Percentiles rank a stretch among this genome's conserved stretches.
phyloP scores from a whole-genome alignment of 345 rosid genomes.

The Geranium rotundifolium region DNA sequence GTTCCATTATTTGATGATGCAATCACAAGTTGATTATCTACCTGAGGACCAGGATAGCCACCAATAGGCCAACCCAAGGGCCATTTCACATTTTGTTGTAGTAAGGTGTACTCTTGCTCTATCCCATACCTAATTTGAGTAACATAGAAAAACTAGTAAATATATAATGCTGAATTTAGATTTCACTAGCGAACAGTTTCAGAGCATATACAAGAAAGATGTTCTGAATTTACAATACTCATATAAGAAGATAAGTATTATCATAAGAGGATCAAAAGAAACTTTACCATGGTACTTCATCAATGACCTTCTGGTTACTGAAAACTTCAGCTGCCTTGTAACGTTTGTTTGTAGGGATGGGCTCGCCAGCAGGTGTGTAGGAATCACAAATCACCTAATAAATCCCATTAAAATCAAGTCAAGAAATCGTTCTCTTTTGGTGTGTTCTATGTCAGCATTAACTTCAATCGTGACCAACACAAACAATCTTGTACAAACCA shows the following conservation, averaged over 20 bases:
- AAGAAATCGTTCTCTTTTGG: background rate
- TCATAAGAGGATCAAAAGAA: slow-evolving; percentile 1
- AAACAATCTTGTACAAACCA: background rate
- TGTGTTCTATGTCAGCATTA: too few species aligned
- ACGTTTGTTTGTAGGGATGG: slow-evolving; percentile 97
- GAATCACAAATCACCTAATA: slow-evolving; percentile 77
- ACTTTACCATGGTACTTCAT: slow-evolving; percentile 70
- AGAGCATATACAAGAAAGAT: background rate
- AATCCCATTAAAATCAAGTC: slow-evolving; percentile 4
- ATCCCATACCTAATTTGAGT: slow-evolving; percentile 60
- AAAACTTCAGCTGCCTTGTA: slow-evolving; percentile 77
- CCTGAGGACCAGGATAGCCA: slow-evolving; percentile 98
- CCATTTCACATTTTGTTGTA: slow-evolving; percentile 80
- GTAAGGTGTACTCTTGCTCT: slow-evolving; percentile 96
- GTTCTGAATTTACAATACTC: background rate
- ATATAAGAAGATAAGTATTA: background rate
- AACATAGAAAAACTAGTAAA: background rate
- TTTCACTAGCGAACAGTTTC: background rate
- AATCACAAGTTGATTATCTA: slow-evolving; percentile 9
- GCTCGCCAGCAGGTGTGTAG: slow-evolving; percentile 93
- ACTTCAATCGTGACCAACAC: background rate
- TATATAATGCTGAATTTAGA: background rate
- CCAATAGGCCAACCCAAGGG: slow-evolving; percentile 99
- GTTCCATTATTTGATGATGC: background rate
- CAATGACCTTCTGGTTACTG: slow-evolving; percentile 49